Percentiles rank a stretch among this genome's conserved stretches.
These are phyloP conservation scores for Beta lomatogona DNA, from an alignment of 179 eudicot species.

Conservation along the genomic window DNA sequence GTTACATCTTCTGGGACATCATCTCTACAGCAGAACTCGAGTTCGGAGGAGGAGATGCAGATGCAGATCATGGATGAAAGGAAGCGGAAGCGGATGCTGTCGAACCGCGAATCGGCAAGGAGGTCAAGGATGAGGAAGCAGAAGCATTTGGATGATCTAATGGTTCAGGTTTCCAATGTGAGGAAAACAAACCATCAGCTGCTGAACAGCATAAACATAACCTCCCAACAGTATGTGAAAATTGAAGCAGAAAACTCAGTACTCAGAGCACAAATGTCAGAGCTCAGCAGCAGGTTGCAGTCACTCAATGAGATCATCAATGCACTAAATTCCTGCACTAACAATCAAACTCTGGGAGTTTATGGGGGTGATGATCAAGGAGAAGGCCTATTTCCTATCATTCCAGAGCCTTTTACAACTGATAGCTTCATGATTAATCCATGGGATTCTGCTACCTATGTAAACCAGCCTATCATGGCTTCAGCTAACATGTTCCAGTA, in stretches of 20 bases:
- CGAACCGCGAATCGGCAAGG: conserved; percentile 89
- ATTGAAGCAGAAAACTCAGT: conserved; percentile 69
- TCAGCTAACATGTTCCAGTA: conserved; percentile 56
- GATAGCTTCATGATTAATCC: conserved; percentile 44
- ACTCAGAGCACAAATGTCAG: conserved; percentile 65
- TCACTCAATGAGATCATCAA: conserved; percentile 62
- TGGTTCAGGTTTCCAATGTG: conserved; percentile 46
- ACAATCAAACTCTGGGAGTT: conserved; percentile 25
- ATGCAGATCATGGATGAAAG: conserved; percentile 31
- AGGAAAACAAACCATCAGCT: conserved; percentile 59
- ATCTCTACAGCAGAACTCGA: conserved; percentile 29
- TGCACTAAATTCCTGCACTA: conserved; percentile 21
- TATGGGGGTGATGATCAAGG: conserved; percentile 24
- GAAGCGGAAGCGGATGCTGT: conserved; percentile 69
- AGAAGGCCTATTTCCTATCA: conserved; percentile 14
- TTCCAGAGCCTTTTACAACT: conserved; percentile 25
- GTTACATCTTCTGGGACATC: conserved; percentile 37
- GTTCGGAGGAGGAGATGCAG: conserved; percentile 36
- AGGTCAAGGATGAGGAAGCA: conserved; percentile 83
- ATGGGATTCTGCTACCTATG: conserved; percentile 42
- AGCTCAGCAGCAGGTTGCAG: conserved; percentile 68
- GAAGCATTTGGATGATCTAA: conserved; percentile 67
- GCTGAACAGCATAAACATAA: conserved; percentile 39
- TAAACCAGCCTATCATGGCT: conserved; percentile 70
- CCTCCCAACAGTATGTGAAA: conserved; percentile 46